phyloP scores from a whole-genome alignment of 1,139 yeast species.

The Kluyveromyces sp. region DNA sequence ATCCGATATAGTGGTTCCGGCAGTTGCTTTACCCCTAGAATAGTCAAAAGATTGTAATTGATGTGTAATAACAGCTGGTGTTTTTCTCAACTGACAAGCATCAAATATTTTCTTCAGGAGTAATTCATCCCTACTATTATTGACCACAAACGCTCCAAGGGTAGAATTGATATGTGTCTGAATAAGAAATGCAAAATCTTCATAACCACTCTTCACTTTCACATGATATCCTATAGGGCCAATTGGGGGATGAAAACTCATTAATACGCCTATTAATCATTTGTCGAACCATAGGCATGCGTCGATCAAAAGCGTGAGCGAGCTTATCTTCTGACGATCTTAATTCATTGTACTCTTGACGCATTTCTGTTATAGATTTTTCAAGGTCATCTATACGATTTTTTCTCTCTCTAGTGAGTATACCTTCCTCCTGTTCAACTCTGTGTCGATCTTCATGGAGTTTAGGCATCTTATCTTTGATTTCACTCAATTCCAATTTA shows the following conservation, averaged over 20 bases:
- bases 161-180: constrained; percentile 45
- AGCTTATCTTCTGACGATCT: constrained; percentile 4
- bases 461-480: background rate
- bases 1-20: constrained; percentile 47
- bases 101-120: constrained; percentile 40
- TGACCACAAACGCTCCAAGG: constrained; percentile 61
- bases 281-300: constrained; percentile 36
- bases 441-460: background rate
- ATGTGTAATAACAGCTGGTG: constrained; percentile 44
- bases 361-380: constrained; percentile 10
- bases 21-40: constrained; percentile 32
- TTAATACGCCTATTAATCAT: constrained; percentile 34
- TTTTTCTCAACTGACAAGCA: constrained; percentile 25
- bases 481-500: constrained; percentile 5
- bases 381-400: constrained; percentile 8
- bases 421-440: constrained; percentile 12
- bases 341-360: constrained; percentile 6
- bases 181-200: constrained; percentile 56
- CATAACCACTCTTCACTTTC: constrained; percentile 45
- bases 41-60: constrained; percentile 50
- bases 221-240: constrained; percentile 78
- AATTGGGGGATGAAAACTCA: constrained; percentile 47
- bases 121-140: constrained; percentile 52
- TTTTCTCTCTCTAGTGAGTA: constrained; percentile 10
- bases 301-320: constrained; percentile 40